Evolutionary conservation across 345 rosid species (phyloP).

Genomic region (Turritis glabra): DNA sequence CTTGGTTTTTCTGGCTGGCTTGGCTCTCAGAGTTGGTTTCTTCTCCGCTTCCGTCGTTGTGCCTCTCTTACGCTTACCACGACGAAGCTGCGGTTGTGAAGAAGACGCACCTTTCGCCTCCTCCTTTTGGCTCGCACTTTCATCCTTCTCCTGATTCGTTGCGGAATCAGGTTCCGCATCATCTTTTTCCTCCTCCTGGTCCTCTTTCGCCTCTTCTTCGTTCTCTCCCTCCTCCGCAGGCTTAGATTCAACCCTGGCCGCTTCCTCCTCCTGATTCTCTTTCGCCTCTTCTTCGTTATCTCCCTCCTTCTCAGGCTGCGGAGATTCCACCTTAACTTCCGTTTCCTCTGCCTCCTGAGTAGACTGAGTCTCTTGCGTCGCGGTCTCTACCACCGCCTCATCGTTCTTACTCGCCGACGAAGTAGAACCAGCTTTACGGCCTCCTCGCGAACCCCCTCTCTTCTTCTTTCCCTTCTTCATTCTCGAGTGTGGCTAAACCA

Average conservation of each 20-base stretch:
- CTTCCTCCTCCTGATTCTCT: background rate
- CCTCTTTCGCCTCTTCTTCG: slow-evolving; percentile 15
- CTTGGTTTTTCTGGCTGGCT: slow-evolving; percentile 51
- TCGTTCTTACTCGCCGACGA: slow-evolving; percentile 21
- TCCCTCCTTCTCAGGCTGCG: background rate
- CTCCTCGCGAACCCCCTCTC: slow-evolving; percentile 36
- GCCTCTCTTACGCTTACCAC: slow-evolving; percentile 15
- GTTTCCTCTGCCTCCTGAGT: background rate
- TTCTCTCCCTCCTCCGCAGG: background rate
- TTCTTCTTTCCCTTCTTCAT: slow-evolving; percentile 46
- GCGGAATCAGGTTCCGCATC: slow-evolving; percentile 24
- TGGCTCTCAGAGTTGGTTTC: slow-evolving; percentile 43
- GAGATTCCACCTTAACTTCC: slow-evolving; percentile 9
- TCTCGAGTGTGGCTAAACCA: background rate
- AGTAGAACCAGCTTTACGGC: slow-evolving; percentile 14
- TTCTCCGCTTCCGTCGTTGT: background rate
- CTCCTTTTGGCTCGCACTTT: background rate
- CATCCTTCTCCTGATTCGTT: background rate
- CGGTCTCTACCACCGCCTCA: background rate
- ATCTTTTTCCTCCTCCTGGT: slow-evolving; percentile 2
- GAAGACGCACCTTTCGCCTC: slow-evolving; percentile 18
- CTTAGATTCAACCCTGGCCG: background rate
- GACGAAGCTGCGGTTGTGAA: slow-evolving; percentile 7
- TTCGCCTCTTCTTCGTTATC: slow-evolving; percentile 11
- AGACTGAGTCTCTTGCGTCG: slow-evolving; percentile 21